Base-by-base conservation (phyloP, 805 yeast species). In the Candida cerambycidarum region DNA sequence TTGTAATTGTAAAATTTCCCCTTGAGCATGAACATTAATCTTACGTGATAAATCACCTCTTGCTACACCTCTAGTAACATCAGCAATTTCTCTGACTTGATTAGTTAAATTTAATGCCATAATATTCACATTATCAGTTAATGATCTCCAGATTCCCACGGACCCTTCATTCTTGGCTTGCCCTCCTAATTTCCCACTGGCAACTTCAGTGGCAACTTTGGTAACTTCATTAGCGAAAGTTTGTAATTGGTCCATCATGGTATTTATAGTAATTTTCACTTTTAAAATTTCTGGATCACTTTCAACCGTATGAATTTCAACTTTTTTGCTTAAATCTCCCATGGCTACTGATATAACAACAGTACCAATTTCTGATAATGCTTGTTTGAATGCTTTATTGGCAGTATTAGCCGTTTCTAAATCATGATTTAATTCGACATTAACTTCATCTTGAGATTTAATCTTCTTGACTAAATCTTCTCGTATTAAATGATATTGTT, bases 11-110 rank as follows among this genome's bases (percentile, higher is more conserved):
- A 85, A 69, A 48, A 87, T 88, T 65, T 87, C 96, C 37, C 96
- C 96, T 61, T 88, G 95, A 6, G 95, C 96, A 62, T 87, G 92
- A 11, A 88, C 95, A 59, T 85, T 85, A 57, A 88, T 87, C 57
- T 87, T 86, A 39, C 89, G 70, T 0, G 89, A 82, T 51, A 87
- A 68, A 61, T 87, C 96, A 55, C 96, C 96, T 46, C 80, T 75
- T 5, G 95, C 96, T 9, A 87, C 96, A 1, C 95, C 95, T 15
- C 90, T 73, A 5, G 95, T 88, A 27, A 87, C 96, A 54, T 86
- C 95, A 17, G 95, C 93, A 47, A 87, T 87, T 63, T 86, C 95
- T 65, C 96, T 67, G 24, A 80, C 71, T 50, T 73, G 76, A 45
- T 71, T 73, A 0, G 96, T 88, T 52, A 88, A 73, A 58, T 88